Evolutionary conservation across 1,139 yeast genomes (phyloP), one percentile per base, ranked within the genome.

Genomic region (Saccharomyces hybrid): DNA sequence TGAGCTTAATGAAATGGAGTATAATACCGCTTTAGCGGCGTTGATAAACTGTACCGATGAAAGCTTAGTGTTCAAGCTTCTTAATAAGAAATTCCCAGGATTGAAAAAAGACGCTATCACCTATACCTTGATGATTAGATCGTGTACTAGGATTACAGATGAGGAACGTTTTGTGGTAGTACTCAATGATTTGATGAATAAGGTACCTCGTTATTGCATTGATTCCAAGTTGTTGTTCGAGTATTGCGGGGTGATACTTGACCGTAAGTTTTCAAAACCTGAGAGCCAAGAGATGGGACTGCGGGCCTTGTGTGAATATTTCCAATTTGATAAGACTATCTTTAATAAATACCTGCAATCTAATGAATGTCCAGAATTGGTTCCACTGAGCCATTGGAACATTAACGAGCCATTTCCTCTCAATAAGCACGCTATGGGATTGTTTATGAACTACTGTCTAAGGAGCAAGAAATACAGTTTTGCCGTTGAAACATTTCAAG

Each of bases 21-120:
- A 59, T 48, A 69, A 69, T 58, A 58, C 71, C 1, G 70, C 70
- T 2, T 49, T 68, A 25, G 59, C 64, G n/a, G 69, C 70, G 1
- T 52, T 69, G 44, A 52, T 63, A 7, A 68, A 66, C 47, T 59
- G 69, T 53, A 54, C 51, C 3, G 65, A 66, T 50, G 56, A 58
- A 5, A 60, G 60, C 1, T 51, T 51, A 9, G 62, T 63, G 8
- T 63, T 69, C 44, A 55, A 64, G 31, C 55, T 62, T 19, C 63
- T 53, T 47, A 65, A 64, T 6, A 56, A 49, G 41, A 56, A 57
- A 34, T 55, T 61, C 1, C 55, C 58, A 44, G 55, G 55, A 5
- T 38, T 65, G 4, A 59, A 48, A 46, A 52, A 55, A 19, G 69
- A 66, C 51, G 44, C 62, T 5, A 65, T 65, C 29, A 62, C 68